These are phyloP conservation scores for Triticum turgidum DNA, from an alignment of 176 grass and related monocot species.

Conservation along the genomic window DNA sequence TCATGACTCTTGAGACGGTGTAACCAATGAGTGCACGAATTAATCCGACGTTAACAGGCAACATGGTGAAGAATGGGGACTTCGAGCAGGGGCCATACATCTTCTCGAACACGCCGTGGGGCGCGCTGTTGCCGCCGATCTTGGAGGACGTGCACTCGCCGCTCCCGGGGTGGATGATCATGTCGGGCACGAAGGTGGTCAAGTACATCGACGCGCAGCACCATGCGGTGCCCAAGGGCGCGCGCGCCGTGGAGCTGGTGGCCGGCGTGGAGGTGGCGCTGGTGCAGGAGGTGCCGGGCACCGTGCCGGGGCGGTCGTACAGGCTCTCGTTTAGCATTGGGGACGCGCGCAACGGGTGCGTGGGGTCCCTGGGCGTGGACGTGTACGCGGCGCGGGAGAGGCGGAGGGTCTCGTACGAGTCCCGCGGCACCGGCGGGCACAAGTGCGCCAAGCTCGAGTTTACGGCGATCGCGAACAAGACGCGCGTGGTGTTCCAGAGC, in stretches of 20 bases:
- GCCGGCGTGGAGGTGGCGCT: conserved; percentile 49
- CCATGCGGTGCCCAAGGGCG: conserved; percentile 46
- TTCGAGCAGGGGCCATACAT: conserved; percentile 63
- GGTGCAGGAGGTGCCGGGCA: conserved; percentile 40
- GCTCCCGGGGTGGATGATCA: conserved; percentile 45
- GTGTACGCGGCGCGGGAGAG: conserved; percentile 26
- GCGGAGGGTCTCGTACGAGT: conserved; percentile 20
- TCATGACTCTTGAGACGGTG: not conserved
- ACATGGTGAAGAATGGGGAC: conserved; percentile 51
- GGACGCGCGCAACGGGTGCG: conserved; percentile 42
- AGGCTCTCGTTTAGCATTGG: conserved; percentile 37
- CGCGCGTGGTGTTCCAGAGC: conserved; percentile 51
- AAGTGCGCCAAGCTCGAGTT: conserved; percentile 34
- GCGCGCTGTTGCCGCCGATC: conserved; percentile 57
- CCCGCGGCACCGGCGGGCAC: conserved; percentile 41
- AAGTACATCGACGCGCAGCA: conserved; percentile 62
- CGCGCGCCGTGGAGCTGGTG: conserved; percentile 53
- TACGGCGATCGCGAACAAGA: conserved; percentile 18
- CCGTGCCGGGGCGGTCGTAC: conserved; percentile 26
- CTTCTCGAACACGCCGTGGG: conserved; percentile 42
- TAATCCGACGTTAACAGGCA: not conserved
- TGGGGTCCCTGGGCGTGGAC: conserved; percentile 24
- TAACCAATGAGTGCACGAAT: not conserved
- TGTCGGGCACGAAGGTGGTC: conserved; percentile 51
- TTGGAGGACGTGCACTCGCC: conserved; percentile 51